Evolutionary conservation across 768 basidiomycete species (phyloP).

Genomic region (Rhodosporidiobolus odoratus): DNA sequence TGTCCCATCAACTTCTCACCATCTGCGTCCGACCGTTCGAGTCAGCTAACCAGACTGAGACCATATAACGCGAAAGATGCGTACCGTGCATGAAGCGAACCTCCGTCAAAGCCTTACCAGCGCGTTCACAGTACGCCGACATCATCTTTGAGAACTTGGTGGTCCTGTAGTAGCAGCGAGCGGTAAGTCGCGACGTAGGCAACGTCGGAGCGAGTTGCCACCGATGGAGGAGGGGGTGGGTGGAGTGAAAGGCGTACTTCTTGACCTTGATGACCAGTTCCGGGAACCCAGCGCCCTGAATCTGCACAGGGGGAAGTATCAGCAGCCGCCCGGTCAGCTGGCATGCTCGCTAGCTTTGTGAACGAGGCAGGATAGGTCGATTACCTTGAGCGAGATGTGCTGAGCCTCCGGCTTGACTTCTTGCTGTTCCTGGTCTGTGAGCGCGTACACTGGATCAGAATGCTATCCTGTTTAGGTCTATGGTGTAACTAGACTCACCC

Average conservation of each 20-base stretch:
- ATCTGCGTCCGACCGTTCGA: neutral
- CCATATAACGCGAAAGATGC: neutral
- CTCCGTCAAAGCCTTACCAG: conserved; percentile 29
- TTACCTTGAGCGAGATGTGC: conserved; percentile 36
- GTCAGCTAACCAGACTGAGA: neutral
- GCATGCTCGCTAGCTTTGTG: too few relatives aligned
- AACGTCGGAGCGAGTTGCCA: neutral
- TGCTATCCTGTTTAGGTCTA: neutral
- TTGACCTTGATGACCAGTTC: conserved; percentile 41
- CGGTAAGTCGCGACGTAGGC: neutral
- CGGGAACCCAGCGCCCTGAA: conserved; percentile 36
- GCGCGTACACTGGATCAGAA: neutral
- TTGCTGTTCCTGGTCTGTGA: conserved; percentile 1
- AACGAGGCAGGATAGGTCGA: neutral
- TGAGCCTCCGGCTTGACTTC: conserved; percentile 30
- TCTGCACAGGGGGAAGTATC: conserved; percentile 4
- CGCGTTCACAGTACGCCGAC: conserved; percentile 39
- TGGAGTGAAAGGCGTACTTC: conserved; percentile 2
- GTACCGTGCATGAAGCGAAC: conserved; percentile 37
- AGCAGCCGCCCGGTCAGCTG: neutral
- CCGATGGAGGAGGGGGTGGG: neutral
- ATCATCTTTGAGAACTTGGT: conserved; percentile 39
- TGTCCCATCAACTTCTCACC: conserved; percentile 4
- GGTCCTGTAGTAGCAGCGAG: conserved; percentile 17
- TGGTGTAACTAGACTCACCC: neutral